These are phyloP conservation scores for Candida pini DNA, from an alignment of 805 yeast genomes.

Conservation along the genomic window DNA sequence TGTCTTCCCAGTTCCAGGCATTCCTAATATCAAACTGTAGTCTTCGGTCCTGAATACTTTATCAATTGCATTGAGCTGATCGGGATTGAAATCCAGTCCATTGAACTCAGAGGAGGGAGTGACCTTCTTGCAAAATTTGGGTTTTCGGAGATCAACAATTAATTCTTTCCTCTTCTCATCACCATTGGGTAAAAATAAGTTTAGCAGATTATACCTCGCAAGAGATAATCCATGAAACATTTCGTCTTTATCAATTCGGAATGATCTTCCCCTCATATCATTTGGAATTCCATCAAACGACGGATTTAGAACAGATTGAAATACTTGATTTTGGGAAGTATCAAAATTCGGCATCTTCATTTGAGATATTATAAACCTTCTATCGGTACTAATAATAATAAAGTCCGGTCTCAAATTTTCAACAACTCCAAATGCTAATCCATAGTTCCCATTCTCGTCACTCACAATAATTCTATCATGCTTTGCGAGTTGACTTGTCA, in stretches of 20 bases:
- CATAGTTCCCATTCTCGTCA: conserved; percentile 75
- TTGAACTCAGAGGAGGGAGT: conserved; percentile 16
- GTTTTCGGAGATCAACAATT: conserved; percentile 50
- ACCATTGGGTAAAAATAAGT: conserved; percentile 49
- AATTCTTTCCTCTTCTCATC: conserved; percentile 39
- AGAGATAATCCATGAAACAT: conserved; percentile 67
- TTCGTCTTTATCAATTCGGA: conserved; percentile 73
- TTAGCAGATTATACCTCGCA: conserved; percentile 71
- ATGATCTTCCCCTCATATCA: conserved; percentile 25
- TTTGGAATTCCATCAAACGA: conserved; percentile 13
- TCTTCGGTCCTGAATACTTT: conserved; percentile 62
- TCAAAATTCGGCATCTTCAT: conserved; percentile 39
- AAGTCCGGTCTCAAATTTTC: conserved; percentile 34
- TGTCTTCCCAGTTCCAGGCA: conserved; percentile 98
- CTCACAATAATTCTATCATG: conserved; percentile 70
- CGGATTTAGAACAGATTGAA: conserved; percentile 39
- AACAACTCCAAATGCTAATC: conserved; percentile 60
- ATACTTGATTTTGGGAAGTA: conserved; percentile 39
- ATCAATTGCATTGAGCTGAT: conserved; percentile 66
- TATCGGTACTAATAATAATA: conserved; percentile 46
- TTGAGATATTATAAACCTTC: conserved; percentile 41
- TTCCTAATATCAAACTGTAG: conserved; percentile 79
- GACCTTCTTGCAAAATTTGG: conserved; percentile 32
- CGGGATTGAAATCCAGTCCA: conserved; percentile 47
- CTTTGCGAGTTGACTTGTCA: conserved; percentile 42